Evolutionary conservation across 139 green algal species (phyloP), one percentile per base, ranked within the genome.

Genomic region (Edaphochlamys debaryana): DNA sequence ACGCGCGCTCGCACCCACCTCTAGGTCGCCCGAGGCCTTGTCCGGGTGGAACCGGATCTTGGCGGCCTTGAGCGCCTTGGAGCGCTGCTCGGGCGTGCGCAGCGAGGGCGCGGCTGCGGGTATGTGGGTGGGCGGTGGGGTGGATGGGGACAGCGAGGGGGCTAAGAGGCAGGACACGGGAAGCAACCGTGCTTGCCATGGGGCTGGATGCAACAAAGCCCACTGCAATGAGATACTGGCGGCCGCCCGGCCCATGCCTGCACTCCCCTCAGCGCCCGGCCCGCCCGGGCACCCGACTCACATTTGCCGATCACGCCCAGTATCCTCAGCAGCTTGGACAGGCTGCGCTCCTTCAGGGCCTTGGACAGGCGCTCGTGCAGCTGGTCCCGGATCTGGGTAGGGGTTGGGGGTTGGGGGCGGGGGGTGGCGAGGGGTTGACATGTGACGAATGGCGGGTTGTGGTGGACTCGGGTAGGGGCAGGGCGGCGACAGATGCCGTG

Each of bases 11-110:
- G 29, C 38, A 2, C 74, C 6, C 62, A 82, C 76, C 76, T 82
- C 63, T 0, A 82, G 41, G 42, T 20, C 42, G 20, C 63, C 76
- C 34, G 62, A 23, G n/a, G 56, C 76, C 60, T 82, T 82, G 64
- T 82, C 76, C 32, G 76, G 76, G 45, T 82, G 76, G 63, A 82
- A 82, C 6, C 76, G 76, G n/a, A 82, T 82, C 64, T 82, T 82
- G 27, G 76, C 76, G 6, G 23, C 41, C n/a, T 82, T 82, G 34
- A 82, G 76, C 7, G 76, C 76, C 42, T 50, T 50, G 42, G 22
- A 36, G 32, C 76, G 76, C 32, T 73, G 62, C 63, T 82, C 76
- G 4, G 45, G 3, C 22, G 41, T 74, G 22, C 76, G 76, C 32
- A 82, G 63, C 25, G 34, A n/a, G n/a, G n/a, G n/a, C n/a, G n/a